Evolutionary conservation across 805 yeast species (phyloP), one percentile per base, ranked within the genome.

Genomic region (Ogataea degrootiae): DNA sequence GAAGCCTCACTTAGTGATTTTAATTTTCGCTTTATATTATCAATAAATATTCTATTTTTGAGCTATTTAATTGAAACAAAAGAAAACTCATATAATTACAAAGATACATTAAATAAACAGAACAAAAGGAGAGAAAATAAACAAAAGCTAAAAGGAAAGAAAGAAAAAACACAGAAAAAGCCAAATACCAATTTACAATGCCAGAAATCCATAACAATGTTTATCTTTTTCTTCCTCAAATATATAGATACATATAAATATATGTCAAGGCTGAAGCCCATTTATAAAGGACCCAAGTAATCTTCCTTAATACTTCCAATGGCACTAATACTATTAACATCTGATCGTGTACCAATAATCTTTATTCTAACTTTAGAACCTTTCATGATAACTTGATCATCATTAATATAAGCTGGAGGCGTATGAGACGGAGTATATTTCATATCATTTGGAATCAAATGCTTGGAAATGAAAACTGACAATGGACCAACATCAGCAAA

Each of bases 301-400:
- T 94, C 99, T 71, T 94, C 99, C 68, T 92, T 94, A 62, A 94
- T 92, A 68, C 96, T 87, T 43, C 99, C 99, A 64, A 94, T 94
- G 41, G 98, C 99, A 66, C 89, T 88, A 65, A 94, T 92, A 60
- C 94, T 92, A 61, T 96, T 94, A 14, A 94, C 99, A 70, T 95
- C 98, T 14, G 97, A 87, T 64, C 97, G 80, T 29, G 97, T 94
- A 69, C 98, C 99, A 45, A 92, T 97, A 41, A 94, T 89, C 73
- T 94, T 94, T 57, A 94, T 82, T 66, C 99, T 80, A 34, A 94
- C 94, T 57, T 92, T 82, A 46, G 96, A 83, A 37, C 97, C 97
- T 67, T 92, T 92, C 63, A 88, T 96, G 41, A 94, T 89, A 53
- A 88, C 84, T 71, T 92, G 98, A 59, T 94, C 99, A 21, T 92